Percentiles rank a stretch among this genome's conserved stretches.
phyloP scores from a whole-genome alignment of 1,139 yeast species.

The Casaregolazyma suthepensis region DNA sequence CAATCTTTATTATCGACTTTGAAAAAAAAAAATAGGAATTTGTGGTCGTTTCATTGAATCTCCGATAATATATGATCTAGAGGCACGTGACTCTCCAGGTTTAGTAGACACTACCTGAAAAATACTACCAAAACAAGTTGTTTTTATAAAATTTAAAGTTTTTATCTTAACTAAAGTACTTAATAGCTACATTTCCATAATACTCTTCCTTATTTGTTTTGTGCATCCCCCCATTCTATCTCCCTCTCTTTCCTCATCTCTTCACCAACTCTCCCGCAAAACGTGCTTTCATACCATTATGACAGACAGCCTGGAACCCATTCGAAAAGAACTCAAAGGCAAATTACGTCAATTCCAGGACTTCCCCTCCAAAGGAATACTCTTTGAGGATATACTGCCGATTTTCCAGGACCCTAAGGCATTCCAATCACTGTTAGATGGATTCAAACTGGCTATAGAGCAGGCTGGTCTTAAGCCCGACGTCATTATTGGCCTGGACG shows the following conservation, averaged over 20 bases:
- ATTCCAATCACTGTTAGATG: constrained; percentile 74
- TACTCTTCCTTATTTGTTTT: too few species aligned
- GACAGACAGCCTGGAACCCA: constrained; percentile 9
- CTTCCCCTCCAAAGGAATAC: constrained; percentile 88
- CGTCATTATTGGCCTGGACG: constrained; percentile 88
- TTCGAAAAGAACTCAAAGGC: constrained; percentile 20
- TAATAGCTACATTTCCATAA: too few species aligned
- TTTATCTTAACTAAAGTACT: too few species aligned
- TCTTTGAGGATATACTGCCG: constrained; percentile 94
- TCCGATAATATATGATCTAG: not conserved
- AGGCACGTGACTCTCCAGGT: too few species aligned
- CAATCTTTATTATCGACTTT: too few species aligned
- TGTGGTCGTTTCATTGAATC: not conserved
- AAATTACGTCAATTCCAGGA: constrained; percentile 67
- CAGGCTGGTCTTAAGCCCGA: constrained; percentile 59
- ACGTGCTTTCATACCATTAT: not conserved
- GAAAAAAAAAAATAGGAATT: not conserved
- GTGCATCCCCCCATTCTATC: not conserved
- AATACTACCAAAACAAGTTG: too few species aligned
- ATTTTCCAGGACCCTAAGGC: constrained; percentile 76
- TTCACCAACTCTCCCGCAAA: not conserved
- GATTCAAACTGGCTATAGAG: constrained; percentile 70
- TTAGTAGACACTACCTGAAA: too few species aligned
- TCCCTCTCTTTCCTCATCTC: not conserved
- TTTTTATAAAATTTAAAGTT: too few species aligned